Conservation (phyloP, 2,329 filamentous ascomycete species). For the Cladosporium sp. region DNA sequence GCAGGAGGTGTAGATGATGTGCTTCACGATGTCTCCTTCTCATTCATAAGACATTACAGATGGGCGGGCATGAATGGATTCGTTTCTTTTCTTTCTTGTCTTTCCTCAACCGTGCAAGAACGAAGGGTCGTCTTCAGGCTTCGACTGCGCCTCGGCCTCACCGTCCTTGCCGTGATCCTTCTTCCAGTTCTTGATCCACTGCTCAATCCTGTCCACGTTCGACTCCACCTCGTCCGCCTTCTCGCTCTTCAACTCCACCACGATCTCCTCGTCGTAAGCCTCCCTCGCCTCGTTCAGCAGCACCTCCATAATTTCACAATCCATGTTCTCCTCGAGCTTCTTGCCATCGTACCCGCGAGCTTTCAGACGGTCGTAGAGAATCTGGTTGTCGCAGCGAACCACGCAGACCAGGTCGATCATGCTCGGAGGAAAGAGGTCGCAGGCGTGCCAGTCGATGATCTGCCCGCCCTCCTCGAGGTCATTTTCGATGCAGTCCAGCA, state of each 20-base stretch:
- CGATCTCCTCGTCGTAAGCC: constrained; percentile 78
- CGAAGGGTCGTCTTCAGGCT: constrained; percentile 31
- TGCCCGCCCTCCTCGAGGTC: constrained; percentile 74
- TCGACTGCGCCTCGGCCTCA: constrained; percentile 24
- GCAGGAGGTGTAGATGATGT: constrained; percentile 24
- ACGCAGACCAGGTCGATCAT: constrained; percentile 97
- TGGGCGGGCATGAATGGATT: background rate
- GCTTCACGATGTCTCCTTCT: background rate
- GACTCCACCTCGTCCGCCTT: constrained; percentile 77
- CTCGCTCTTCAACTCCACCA: constrained; percentile 85
- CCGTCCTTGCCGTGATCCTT: constrained; percentile 50
- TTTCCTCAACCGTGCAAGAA: constrained; percentile 31
- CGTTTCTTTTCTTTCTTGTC: background rate
- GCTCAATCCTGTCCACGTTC: constrained; percentile 79
- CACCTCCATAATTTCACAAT: constrained; percentile 97
- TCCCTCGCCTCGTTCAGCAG: constrained; percentile 85
- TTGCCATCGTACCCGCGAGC: constrained; percentile 74
- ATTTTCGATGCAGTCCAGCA: constrained; percentile 85
- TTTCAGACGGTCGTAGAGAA: constrained; percentile 79
- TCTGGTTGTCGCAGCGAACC: constrained; percentile 71
- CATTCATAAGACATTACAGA: no score
- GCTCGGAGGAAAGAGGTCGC: constrained; percentile 86
- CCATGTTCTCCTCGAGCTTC: constrained; percentile 94
- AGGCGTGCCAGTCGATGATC: constrained; percentile 97
- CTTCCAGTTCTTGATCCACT: constrained; percentile 82